phyloP scores from a whole-genome alignment of 495 filamentous ascomycete species.

The Penicillium diatomitis region DNA sequence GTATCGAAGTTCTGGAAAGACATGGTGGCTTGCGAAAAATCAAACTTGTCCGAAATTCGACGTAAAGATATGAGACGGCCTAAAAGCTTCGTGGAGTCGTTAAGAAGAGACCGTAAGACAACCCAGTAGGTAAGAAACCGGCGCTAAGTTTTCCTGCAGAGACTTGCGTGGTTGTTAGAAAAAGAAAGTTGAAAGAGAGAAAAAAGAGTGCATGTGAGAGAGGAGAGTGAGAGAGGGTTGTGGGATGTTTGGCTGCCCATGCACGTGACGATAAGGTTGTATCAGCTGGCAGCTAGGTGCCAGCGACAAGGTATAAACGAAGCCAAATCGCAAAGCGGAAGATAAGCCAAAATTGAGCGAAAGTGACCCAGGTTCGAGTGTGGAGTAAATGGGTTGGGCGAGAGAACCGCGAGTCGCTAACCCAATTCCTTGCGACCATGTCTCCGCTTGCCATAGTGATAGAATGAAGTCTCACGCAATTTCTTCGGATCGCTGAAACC shows the following conservation, averaged over 20 bases:
- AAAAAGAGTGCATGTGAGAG: not conserved
- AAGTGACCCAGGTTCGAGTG: too few species aligned
- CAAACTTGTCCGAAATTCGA: slow-evolving; percentile 21
- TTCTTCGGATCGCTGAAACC: too few species aligned
- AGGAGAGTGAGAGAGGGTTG: not conserved
- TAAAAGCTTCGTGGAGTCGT: slow-evolving; percentile 35
- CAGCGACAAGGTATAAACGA: too few species aligned
- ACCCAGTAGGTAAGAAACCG: slow-evolving; percentile 18
- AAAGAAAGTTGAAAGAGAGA: slow-evolving; percentile 2
- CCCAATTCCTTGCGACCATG: too few species aligned
- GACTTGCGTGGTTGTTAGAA: not conserved
- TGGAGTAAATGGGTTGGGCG: too few species aligned
- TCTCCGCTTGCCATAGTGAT: too few species aligned
- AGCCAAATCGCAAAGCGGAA: too few species aligned
- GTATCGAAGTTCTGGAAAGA: slow-evolving; percentile 55
- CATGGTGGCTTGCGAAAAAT: slow-evolving; percentile 26
- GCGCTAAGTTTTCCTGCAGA: slow-evolving; percentile 11
- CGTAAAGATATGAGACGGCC: slow-evolving; percentile 31
- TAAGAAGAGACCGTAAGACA: slow-evolving; percentile 31
- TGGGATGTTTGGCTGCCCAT: not conserved
- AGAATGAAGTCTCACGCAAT: too few species aligned
- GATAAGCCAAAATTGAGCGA: too few species aligned
- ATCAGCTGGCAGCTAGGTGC: too few species aligned
- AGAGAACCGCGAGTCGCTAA: too few species aligned
- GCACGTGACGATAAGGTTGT: not conserved